Conservation (phyloP, 768 basidiomycete species). For the Bullera alba region DNA sequence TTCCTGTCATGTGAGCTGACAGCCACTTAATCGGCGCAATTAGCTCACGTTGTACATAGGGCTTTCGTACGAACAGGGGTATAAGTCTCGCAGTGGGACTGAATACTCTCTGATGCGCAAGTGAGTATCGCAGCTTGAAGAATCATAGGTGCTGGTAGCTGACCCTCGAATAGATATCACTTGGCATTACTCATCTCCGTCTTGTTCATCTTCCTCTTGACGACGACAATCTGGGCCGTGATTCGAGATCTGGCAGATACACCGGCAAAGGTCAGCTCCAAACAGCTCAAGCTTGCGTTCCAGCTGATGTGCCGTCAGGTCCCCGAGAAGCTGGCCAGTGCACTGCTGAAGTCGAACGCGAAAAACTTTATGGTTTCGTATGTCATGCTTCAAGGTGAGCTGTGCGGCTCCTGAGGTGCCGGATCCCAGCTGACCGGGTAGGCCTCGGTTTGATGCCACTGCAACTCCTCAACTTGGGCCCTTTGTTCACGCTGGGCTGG, state of each 20-base stretch:
- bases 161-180: conserved; percentile 65
- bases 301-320: conserved; percentile 47
- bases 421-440: conserved; percentile 30
- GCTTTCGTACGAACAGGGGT: conserved; percentile 85
- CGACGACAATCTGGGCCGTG: conserved; percentile 85
- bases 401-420: not conserved
- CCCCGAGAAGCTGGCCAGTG: conserved; percentile 80
- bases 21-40: not conserved
- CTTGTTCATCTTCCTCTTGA: conserved; percentile 86
- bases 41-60: conserved; percentile 40
- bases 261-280: conserved; percentile 59
- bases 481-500: conserved; percentile 71
- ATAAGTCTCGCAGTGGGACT: conserved; percentile 80
- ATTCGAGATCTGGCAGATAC: conserved; percentile 86
- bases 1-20: conserved; percentile 65
- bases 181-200: conserved; percentile 86
- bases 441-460: conserved; percentile 91
- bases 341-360: conserved; percentile 56
- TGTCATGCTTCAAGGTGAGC: conserved; percentile 50
- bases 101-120: conserved; percentile 89
- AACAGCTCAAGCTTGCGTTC: not conserved
- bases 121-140: conserved; percentile 49
- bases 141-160: conserved; percentile 1
- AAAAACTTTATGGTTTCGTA: conserved; percentile 54
- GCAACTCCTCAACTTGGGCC: conserved; percentile 84